Evolutionary conservation across 805 yeast genomes (phyloP), one percentile per base, ranked within the genome.

Genomic region (Starmerella ratchasimensis): DNA sequence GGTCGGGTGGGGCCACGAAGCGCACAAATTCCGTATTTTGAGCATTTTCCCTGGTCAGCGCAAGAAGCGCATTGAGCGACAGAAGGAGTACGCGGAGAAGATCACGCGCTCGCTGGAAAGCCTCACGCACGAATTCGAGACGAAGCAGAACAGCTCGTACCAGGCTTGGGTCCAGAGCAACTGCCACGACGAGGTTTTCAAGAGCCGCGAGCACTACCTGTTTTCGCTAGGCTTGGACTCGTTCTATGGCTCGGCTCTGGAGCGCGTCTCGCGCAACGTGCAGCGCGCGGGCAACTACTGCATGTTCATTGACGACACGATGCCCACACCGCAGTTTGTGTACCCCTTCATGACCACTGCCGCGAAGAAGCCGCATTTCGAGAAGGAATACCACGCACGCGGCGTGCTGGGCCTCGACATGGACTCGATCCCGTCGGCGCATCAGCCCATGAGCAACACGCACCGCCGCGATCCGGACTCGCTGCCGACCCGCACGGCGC

Each of bases 401-500:
- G 43, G 27, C n/a, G 37, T 18, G 11, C 19, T 21, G 15, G 23
- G 24, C 19, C 24, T 13, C 11, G 31, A 28, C 13, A 7, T 28
- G 18, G 20, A n/a, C 7, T 7, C 14, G 14, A 15, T 14, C 11
- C 31, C 31, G 11, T 15, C 31, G 11, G 31, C 31, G 14, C 16
- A 15, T 13, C 20, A 15, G 20, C 31, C 31, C 5, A 15, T 20
- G 4, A 16, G 31, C 13, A 15, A 8, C 4, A 28, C 5, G 6
- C 11, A 7, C 4, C 8, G 20, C 0, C 37, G 58, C 18, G 41
- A 52, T 35, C 57, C 59, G 1, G 59, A 54, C 16, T 45, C 48
- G 9, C 41, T 51, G 1, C 56, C 55, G 2, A 57, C 59, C 1
- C 41, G 50, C 5, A 48, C 39, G 7, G 16, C 41, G 7, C 23